These are phyloP conservation scores for Lichenothelia convexa DNA, from an alignment of 495 filamentous ascomycete genomes.

Conservation along the genomic window DNA sequence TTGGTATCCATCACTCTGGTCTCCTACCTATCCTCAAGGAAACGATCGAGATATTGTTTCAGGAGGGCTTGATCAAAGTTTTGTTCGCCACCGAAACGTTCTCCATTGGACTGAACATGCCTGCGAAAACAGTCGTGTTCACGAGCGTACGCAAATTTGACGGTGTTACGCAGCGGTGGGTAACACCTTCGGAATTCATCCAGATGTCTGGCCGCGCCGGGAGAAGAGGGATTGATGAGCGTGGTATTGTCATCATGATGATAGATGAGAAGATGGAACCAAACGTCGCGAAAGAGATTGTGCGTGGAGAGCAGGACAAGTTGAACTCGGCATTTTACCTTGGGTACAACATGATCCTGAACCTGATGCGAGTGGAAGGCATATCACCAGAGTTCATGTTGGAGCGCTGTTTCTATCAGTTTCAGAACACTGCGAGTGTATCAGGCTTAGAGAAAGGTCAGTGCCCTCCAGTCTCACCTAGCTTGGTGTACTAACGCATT, in stretches of 20 bases:
- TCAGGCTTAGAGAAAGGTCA: slow-evolving; percentile 54
- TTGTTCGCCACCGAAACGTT: slow-evolving; percentile 97
- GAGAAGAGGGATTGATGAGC: slow-evolving; percentile 89
- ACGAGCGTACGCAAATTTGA: slow-evolving; percentile 92
- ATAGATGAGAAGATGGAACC: slow-evolving; percentile 92
- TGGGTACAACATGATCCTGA: slow-evolving; percentile 98
- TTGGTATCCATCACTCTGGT: slow-evolving; percentile 94
- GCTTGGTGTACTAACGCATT: not conserved
- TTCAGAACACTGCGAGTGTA: slow-evolving; percentile 81
- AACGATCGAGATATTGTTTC: slow-evolving; percentile 96
- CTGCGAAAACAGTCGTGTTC: slow-evolving; percentile 95
- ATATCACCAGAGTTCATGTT: slow-evolving; percentile 96
- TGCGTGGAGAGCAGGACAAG: slow-evolving; percentile 87
- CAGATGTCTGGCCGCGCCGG: slow-evolving; percentile 97
- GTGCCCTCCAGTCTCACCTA: too few species aligned
- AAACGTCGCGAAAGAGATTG: slow-evolving; percentile 78
- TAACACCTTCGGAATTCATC: slow-evolving; percentile 91
- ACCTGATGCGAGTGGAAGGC: slow-evolving; percentile 84
- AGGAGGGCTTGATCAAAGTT: slow-evolving; percentile 94
- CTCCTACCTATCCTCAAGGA: slow-evolving; percentile 92
- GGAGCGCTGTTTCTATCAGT: slow-evolving; percentile 91
- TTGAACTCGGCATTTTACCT: slow-evolving; percentile 95
- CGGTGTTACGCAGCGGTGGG: slow-evolving; percentile 59
- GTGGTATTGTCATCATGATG: slow-evolving; percentile 99
- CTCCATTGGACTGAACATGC: slow-evolving; percentile 98